Base-by-base conservation (phyloP, 257 asterid genomes). In the Solanum sejunctum region DNA sequence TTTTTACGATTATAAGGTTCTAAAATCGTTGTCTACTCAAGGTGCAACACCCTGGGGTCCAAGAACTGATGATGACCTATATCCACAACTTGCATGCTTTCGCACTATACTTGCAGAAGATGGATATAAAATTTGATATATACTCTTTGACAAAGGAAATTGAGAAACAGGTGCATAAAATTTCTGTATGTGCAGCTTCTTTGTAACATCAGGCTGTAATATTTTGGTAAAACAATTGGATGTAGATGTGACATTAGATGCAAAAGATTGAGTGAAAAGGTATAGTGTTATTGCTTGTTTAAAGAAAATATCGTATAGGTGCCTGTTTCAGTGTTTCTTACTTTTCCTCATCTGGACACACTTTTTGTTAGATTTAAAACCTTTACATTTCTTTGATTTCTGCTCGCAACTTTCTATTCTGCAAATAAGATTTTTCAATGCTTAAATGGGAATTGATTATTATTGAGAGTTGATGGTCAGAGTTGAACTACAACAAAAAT, bases 31-130 rank as follows among this genome's bases (percentile, higher is more conserved):
- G 45, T 75, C 82, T 75, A 32, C 61, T 92, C 82, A 85, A 95
- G 98, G 93, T 97, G 85, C 99, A 97, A 88, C 99, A 97, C 89
- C 99, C 98, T 36, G 97, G 96, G 49, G 94, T 95, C 81, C 98
- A 95, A 80, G 93, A 93, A 61, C 87, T 97, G 89, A 97, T 97
- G 99, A 95, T 97, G 99, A 95, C 97, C 51, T 98, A 97, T 90
- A 93, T 97, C 64, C 97, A 93, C 80, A 97, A 97, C 88, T 86
- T 97, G 94, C 94, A 95, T 92, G 97, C 97, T 87, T 95, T 95
- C 67, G 98, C 98, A 82, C 84, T 95, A 26, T 97, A 88, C 89
- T 92, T 97, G 95, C 99, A 97, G 88, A 97, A 94, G 93, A 97
- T 96, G 69, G 98, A 97, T 88, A 90, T 97, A 89, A 95, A 89